phyloP scores from a whole-genome alignment of 345 rosid genomes.

The Populus pruinosa region DNA sequence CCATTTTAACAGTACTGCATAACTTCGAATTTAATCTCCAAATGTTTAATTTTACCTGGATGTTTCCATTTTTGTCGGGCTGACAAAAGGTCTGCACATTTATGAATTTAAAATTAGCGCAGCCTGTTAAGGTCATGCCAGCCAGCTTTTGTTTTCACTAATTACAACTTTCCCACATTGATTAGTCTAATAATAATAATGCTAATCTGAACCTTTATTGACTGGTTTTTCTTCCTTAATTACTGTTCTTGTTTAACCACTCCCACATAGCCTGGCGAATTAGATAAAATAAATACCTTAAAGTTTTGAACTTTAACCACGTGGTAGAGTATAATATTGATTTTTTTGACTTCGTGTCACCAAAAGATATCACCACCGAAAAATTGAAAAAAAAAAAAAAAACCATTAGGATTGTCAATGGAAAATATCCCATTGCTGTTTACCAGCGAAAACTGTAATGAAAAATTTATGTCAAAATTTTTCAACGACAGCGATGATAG shows the following conservation, averaged over 20 bases:
- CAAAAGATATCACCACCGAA: background rate
- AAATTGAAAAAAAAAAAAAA: too few relatives aligned
- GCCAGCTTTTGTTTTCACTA: background rate
- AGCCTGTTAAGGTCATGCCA: constrained; percentile 1
- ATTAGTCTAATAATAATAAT: constrained; percentile 2
- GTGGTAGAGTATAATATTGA: background rate
- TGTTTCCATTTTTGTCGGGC: background rate
- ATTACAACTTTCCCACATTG: background rate
- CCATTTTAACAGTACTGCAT: background rate
- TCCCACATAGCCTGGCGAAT: background rate
- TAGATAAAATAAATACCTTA: too few relatives aligned
- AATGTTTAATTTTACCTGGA: background rate
- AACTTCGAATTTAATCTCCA: too few relatives aligned
- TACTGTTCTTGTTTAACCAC: constrained; percentile 22
- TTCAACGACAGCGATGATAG: too few relatives aligned
- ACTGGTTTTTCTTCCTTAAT: background rate
- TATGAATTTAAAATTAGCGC: background rate
- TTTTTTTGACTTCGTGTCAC: background rate
- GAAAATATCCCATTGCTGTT: too few relatives aligned
- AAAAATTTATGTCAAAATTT: too few relatives aligned
- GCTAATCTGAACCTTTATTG: background rate
- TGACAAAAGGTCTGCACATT: background rate
- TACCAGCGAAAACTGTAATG: too few relatives aligned
- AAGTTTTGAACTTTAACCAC: background rate
- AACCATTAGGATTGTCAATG: too few relatives aligned